Conservation (phyloP, 2,329 filamentous ascomycete species). For the Cladobotryum mycophilum region DNA sequence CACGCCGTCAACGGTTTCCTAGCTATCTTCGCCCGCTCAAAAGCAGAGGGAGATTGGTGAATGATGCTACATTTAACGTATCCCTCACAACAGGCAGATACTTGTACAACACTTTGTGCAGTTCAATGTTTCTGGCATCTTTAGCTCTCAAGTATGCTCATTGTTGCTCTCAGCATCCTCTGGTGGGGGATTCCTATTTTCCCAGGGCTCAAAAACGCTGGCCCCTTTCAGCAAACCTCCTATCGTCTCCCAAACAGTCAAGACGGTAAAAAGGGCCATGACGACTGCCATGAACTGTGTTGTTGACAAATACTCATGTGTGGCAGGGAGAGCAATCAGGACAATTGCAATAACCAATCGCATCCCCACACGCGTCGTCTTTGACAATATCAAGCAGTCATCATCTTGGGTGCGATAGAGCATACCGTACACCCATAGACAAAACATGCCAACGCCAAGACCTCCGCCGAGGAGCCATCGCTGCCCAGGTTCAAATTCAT, state of each 20-base stretch:
- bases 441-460: slow-evolving; percentile 39
- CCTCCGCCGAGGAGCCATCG: slow-evolving; percentile 43
- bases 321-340: slow-evolving; percentile 30
- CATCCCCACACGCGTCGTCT: slow-evolving; percentile 30
- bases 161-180: slow-evolving; percentile 12
- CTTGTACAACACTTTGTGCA: too few species aligned
- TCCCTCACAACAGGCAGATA: too few species aligned
- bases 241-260: slow-evolving; percentile 39
- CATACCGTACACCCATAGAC: slow-evolving; percentile 36
- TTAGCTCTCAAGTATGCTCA: too few species aligned
- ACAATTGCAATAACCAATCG: slow-evolving; percentile 25
- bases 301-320: slow-evolving; percentile 24
- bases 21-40: too few species aligned
- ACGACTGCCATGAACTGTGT: slow-evolving; percentile 34
- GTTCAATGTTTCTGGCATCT: too few species aligned
- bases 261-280: slow-evolving; percentile 36
- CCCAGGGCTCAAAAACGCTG: slow-evolving; percentile 29
- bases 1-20: too few species aligned
- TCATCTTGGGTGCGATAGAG: slow-evolving; percentile 35
- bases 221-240: slow-evolving; percentile 26
- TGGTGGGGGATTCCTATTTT: slow-evolving; percentile 20
- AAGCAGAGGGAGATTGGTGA: too few species aligned
- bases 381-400: slow-evolving; percentile 26
- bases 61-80: too few species aligned
- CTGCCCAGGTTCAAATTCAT: slow-evolving; percentile 36